Evolutionary conservation across 1,284 basidiomycete genomes (phyloP), one percentile per base, ranked within the genome.

Genomic region (Boletus sp.): DNA sequence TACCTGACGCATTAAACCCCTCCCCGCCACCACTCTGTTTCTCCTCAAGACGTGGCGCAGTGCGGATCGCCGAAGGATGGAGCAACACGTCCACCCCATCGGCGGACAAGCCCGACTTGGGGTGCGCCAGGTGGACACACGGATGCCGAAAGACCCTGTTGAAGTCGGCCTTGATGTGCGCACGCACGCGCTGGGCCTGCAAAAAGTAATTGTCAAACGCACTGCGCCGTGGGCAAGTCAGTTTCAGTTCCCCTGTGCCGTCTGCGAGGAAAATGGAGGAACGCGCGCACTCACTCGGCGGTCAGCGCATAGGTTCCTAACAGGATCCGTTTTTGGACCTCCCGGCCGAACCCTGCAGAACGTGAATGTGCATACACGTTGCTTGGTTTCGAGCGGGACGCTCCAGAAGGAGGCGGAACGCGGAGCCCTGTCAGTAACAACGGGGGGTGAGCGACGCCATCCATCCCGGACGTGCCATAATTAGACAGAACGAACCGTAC

Each of bases 121-220:
- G 47, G 4, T 52, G 58, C 17, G 78, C 70, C 3, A 75, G 60
- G 30, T 78, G 72, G 3, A 76, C 72, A 55, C 80, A 79, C 1
- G 75, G 71, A 1, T 76, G 65, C 1, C 75, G 70, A 65, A 97
- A 91, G 19, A 85, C 78, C 0, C 63, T 57, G 55, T 88, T 73
- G 57, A 94, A 95, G 59, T 97, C 94, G 4, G 75, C 59, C 53
- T 81, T 78, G 44, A 99, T 71, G 7, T 78, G 68, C 35, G 78
- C 75, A 2, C 95, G 81, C 17, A 97, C 78, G 16, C 82, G 76
- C 52, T 94, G 87, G 0, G 96, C 94, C 69, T 95, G 90, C 4
- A 98, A 76, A 65, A 94, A 98, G 66, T 95, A 97, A 64, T 96
- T 97, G 69, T 98, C 89, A 64, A 94, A 96, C 13, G 92, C 93